Evolutionary conservation across 2,329 filamentous ascomycete genomes (phyloP).

Genomic region (Epichloe bromicola): DNA sequence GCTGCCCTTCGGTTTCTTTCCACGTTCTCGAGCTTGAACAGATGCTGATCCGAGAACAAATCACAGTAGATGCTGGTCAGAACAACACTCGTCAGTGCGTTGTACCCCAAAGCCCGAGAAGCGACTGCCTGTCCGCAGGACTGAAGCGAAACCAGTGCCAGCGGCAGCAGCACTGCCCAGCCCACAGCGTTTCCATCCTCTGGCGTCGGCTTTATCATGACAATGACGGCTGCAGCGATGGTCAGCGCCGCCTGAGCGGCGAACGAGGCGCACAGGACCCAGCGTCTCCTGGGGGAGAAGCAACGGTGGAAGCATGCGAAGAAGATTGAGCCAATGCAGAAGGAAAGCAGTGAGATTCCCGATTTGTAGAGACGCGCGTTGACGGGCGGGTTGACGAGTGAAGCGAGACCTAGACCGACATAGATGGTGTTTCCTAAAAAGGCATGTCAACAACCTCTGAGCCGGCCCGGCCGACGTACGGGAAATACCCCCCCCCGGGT

Average conservation of each 20-base stretch:
- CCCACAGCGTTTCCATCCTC: constrained; percentile 29
- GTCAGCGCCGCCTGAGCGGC: constrained; percentile 37
- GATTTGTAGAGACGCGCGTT: constrained; percentile 39
- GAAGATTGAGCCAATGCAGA: constrained; percentile 59
- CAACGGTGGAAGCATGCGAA: constrained; percentile 56
- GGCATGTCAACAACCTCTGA: background rate
- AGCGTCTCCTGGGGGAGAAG: constrained; percentile 48
- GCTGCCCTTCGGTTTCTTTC: constrained; percentile 38
- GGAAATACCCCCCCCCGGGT: too few relatives aligned
- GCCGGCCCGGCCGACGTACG: too few relatives aligned
- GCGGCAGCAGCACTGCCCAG: constrained; percentile 51
- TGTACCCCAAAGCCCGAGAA: constrained; percentile 55
- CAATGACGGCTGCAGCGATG: constrained; percentile 37
- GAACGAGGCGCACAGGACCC: constrained; percentile 51
- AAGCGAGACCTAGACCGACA: constrained; percentile 58
- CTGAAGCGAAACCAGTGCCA: constrained; percentile 63
- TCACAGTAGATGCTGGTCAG: constrained; percentile 75
- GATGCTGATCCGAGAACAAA: constrained; percentile 51
- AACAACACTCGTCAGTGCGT: constrained; percentile 63
- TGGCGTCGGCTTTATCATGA: constrained; percentile 31
- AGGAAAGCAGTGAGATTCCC: constrained; percentile 53
- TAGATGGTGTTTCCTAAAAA: constrained; percentile 62
- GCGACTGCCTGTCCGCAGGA: constrained; percentile 67
- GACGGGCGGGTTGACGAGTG: constrained; percentile 25
- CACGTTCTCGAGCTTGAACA: constrained; percentile 31